Conservation (phyloP, 495 filamentous ascomycete species). For the Astrocystis sublimbata region DNA sequence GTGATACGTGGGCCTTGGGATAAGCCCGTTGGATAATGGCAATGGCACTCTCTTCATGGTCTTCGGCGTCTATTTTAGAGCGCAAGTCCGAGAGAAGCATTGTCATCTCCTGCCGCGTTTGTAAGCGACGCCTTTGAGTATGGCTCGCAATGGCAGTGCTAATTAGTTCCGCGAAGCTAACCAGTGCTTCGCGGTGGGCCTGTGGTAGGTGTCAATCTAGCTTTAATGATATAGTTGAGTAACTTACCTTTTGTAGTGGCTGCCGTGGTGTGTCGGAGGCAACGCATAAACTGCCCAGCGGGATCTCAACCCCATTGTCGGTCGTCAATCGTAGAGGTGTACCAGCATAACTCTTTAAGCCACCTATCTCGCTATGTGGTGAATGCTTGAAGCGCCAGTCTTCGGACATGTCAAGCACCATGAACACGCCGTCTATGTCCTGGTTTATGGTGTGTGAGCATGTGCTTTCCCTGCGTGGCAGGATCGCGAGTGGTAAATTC, state of each 20-base stretch:
- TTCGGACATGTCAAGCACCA: conserved; percentile 18
- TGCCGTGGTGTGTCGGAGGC: conserved; percentile 14
- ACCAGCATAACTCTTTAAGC: conserved; percentile 17
- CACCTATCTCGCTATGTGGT: conserved; percentile 14
- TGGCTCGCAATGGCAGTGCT: conserved; percentile 6
- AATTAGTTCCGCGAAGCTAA: neutral
- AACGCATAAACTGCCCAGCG: conserved; percentile 6
- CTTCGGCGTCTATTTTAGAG: conserved; percentile 1
- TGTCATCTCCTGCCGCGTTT: conserved; percentile 5
- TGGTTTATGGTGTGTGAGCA: conserved; percentile 22
- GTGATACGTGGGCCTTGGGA: neutral
- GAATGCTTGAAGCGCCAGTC: conserved; percentile 21
- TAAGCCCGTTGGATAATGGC: neutral
- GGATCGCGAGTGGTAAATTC: conserved; percentile 12
- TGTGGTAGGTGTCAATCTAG: neutral
- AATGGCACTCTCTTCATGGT: conserved; percentile 7
- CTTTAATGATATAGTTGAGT: neutral
- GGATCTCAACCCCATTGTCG: conserved; percentile 4
- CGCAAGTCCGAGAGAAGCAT: neutral
- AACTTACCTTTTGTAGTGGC: conserved; percentile 6
- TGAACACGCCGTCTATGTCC: conserved; percentile 10
- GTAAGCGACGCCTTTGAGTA: neutral
- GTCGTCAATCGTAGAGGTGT: conserved; percentile 3
- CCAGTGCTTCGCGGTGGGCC: conserved; percentile 1
- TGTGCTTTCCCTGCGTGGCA: conserved; percentile 20